Evolutionary conservation across 1,284 basidiomycete species (phyloP).

Genomic region (Calocybe gambosa): DNA sequence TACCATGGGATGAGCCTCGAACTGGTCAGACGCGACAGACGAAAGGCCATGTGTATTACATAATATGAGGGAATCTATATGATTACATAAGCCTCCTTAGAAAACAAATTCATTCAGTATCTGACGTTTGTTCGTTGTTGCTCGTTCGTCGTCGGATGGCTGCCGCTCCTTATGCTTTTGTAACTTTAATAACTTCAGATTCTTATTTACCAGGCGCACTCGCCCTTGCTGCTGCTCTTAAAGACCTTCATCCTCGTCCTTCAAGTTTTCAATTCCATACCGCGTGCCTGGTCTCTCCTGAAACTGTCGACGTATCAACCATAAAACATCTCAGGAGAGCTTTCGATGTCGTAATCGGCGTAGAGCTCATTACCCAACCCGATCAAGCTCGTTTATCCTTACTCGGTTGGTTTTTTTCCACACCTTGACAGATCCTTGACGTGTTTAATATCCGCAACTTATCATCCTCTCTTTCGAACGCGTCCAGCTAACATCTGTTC

Average conservation of each 20-base stretch:
- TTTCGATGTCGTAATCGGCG: slow-evolving; percentile 86
- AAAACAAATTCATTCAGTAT: slow-evolving; percentile 3
- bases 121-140: slow-evolving; percentile 1
- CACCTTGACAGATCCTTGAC: slow-evolving; percentile 9
- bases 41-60: slow-evolving; percentile 7
- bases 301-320: slow-evolving; percentile 82
- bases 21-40: slow-evolving; percentile 10
- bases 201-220: slow-evolving; percentile 91
- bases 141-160: slow-evolving; percentile 41
- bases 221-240: slow-evolving; percentile 77
- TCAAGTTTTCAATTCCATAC: slow-evolving; percentile 73
- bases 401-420: slow-evolving; percentile 61
- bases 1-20: slow-evolving; percentile 14
- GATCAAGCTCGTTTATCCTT: slow-evolving; percentile 64
- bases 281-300: slow-evolving; percentile 92
- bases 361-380: slow-evolving; percentile 76
- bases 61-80: background rate
- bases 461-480: background rate
- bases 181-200: slow-evolving; percentile 86
- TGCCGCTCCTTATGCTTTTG: slow-evolving; percentile 68
- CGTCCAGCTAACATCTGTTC: slow-evolving; percentile 2
- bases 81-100: slow-evolving; percentile 16
- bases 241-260: slow-evolving; percentile 62
- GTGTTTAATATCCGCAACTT: background rate
- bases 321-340: slow-evolving; percentile 77